Conservation (phyloP, 495 filamentous ascomycete genomes). For the Trichoderma orchidacearum region DNA sequence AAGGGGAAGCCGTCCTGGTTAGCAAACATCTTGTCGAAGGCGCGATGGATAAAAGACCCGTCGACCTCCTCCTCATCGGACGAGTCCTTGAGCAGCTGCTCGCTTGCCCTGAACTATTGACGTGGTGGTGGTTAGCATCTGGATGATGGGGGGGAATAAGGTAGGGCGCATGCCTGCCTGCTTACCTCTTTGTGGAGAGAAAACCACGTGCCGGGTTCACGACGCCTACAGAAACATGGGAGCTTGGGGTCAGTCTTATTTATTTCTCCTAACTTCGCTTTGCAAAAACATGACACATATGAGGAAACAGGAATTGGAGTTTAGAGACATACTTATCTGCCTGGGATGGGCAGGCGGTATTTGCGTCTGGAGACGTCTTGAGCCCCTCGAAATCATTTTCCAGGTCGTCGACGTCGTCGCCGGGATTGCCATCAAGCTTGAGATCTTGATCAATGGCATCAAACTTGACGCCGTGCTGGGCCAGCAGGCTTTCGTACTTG, state of each 20-base stretch:
- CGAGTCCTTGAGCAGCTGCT: conserved; percentile 33
- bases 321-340: neutral
- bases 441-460: conserved; percentile 28
- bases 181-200: conserved; percentile 28
- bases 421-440: conserved; percentile 22
- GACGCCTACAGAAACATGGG: neutral
- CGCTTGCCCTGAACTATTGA: conserved; percentile 26
- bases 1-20: conserved; percentile 45
- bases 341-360: neutral
- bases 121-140: no score
- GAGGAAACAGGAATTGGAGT: neutral
- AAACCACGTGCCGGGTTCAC: conserved; percentile 22
- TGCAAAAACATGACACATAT: neutral
- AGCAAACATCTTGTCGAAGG: conserved; percentile 39
- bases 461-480: conserved; percentile 35
- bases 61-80: conserved; percentile 48
- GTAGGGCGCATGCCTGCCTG: no score
- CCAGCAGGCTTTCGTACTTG: conserved; percentile 40
- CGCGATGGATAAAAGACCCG: conserved; percentile 32
- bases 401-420: conserved; percentile 34
- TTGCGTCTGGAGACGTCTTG: conserved; percentile 17
- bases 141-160: conserved; percentile 8
- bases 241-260: neutral
- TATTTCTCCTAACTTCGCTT: neutral
- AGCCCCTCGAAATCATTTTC: conserved; percentile 30